phyloP scores from a whole-genome alignment of 495 filamentous ascomycete species.

The Trichoderma parareesei region DNA sequence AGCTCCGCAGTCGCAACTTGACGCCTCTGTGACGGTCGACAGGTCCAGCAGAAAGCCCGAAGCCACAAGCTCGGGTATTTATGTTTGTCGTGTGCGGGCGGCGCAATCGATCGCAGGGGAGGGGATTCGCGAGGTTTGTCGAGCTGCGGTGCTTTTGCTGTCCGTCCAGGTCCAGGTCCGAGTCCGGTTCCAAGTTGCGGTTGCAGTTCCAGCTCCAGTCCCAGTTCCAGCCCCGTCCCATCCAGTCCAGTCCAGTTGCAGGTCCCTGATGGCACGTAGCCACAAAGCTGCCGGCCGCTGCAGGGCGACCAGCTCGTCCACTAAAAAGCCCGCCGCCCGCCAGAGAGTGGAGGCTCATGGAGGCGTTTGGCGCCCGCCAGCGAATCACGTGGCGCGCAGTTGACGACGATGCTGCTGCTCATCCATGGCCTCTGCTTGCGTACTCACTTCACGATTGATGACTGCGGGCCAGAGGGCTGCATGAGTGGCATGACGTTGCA shows the following conservation, averaged over 20 bases:
- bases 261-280: slow-evolving; percentile 8
- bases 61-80: neutral
- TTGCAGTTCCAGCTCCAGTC: too few relatives aligned
- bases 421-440: neutral
- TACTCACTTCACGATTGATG: neutral
- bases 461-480: neutral
- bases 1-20: neutral
- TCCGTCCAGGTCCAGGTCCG: too few relatives aligned
- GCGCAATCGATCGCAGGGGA: neutral
- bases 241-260: too few relatives aligned
- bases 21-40: neutral
- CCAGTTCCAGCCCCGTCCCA: too few relatives aligned
- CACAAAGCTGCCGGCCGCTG: neutral
- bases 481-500: neutral
- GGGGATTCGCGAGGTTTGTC: neutral
- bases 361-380: neutral
- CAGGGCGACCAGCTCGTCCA: slow-evolving; percentile 7
- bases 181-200: too few relatives aligned
- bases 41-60: neutral
- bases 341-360: slow-evolving; percentile 3
- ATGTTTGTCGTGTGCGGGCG: too few relatives aligned
- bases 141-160: neutral
- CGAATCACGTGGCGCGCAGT: slow-evolving; percentile 5
- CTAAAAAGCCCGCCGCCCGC: slow-evolving; percentile 7
- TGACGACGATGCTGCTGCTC: neutral